Percentiles rank a stretch among this genome's conserved stretches.
phyloP scores from a whole-genome alignment of 345 rosid genomes.

The Eucalyptus globulus region DNA sequence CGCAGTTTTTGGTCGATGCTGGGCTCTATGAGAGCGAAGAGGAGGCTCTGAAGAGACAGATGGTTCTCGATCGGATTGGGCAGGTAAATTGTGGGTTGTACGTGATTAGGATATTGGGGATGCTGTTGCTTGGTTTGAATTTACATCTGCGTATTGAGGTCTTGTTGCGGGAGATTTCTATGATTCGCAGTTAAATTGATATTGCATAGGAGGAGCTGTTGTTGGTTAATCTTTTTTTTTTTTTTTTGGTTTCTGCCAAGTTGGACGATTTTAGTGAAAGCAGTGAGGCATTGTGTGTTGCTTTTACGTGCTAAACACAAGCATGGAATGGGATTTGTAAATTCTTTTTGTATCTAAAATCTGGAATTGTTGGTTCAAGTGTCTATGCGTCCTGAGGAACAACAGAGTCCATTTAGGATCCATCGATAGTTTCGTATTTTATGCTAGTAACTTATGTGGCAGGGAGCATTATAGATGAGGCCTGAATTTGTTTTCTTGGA shows the following conservation, averaged over 20 bases:
- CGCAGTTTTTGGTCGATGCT: constrained; percentile 49
- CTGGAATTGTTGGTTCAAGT: background rate
- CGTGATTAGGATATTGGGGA: background rate
- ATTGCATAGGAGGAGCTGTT: background rate
- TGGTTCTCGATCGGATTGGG: constrained; percentile 51
- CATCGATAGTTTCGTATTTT: background rate
- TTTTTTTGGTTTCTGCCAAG: background rate
- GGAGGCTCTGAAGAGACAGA: constrained; percentile 59
- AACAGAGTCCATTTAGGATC: background rate
- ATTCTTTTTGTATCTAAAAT: background rate
- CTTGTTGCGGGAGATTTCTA: background rate
- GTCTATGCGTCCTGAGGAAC: background rate
- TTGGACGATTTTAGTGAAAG: background rate
- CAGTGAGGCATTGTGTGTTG: background rate
- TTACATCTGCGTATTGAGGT: background rate
- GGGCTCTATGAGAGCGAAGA: constrained; percentile 78
- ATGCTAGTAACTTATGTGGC: background rate
- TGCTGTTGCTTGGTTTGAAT: background rate
- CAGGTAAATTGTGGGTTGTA: constrained; percentile 24
- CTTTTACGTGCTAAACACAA: background rate
- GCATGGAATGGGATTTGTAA: background rate
- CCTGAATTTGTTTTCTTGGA: background rate
- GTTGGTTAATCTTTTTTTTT: background rate
- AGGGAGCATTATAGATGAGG: background rate
- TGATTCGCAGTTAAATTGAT: background rate